Conservation (phyloP, 129 eudicot species). For the Arctium minus region DNA sequence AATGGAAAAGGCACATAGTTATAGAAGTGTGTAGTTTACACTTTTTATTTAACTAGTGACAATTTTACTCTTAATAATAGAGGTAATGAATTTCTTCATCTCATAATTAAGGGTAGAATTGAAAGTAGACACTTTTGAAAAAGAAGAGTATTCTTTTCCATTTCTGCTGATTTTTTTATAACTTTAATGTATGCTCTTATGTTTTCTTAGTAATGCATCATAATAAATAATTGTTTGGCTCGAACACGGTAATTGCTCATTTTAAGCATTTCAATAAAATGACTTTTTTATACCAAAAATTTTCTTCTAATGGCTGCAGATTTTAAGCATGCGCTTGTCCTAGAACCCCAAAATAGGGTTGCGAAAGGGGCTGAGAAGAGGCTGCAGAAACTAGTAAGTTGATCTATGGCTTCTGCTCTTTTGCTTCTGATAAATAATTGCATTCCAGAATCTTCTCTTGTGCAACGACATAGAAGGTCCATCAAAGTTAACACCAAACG, state of each 20-base stretch:
- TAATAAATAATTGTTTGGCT: background rate
- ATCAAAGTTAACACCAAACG: background rate
- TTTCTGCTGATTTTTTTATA: background rate
- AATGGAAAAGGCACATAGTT: too few species aligned
- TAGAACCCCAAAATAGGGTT: slow-evolving; percentile 87
- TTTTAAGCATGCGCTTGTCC: slow-evolving; percentile 91
- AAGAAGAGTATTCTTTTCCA: too few species aligned
- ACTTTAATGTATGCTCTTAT: too few species aligned
- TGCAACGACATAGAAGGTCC: background rate
- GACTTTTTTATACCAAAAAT: background rate
- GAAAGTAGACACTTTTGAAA: too few species aligned
- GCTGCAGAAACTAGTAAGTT: slow-evolving; percentile 51
- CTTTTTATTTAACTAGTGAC: too few species aligned
- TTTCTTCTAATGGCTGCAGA: slow-evolving; percentile 39
- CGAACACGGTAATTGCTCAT: background rate
- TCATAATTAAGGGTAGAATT: too few species aligned
- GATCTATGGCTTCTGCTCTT: slow-evolving; percentile 8
- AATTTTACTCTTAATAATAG: too few species aligned
- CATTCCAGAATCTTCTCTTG: background rate
- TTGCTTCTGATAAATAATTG: slow-evolving; percentile 14
- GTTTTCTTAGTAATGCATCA: background rate
- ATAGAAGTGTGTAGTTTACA: too few species aligned
- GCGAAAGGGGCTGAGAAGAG: slow-evolving; percentile 81
- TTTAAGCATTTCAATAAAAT: background rate
- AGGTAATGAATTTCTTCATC: too few species aligned